phyloP scores from a whole-genome alignment of 202 grass and related monocot species.

The Schoenoplectus triqueter region DNA sequence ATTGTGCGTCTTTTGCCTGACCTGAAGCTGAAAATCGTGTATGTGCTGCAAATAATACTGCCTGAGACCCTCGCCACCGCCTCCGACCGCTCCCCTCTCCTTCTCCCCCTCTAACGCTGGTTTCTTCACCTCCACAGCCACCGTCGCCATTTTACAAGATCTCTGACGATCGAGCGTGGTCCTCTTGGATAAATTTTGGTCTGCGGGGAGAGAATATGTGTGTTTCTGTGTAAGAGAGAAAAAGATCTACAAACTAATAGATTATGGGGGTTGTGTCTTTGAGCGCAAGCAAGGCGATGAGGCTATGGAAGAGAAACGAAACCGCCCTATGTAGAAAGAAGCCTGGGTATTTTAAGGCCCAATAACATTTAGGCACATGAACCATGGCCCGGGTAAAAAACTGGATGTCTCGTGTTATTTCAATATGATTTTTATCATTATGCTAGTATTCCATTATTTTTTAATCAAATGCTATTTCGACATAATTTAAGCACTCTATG shows the following conservation, averaged over 20 bases:
- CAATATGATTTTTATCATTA: too few species aligned
- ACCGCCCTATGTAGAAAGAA: too few species aligned
- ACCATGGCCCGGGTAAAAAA: too few species aligned
- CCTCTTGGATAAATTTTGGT: conserved; percentile 11
- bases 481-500: too few species aligned
- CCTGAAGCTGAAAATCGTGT: conserved; percentile 91
- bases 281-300: conserved; percentile 37
- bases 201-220: background rate
- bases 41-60: conserved; percentile 98
- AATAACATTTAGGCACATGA: too few species aligned
- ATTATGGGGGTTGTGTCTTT: background rate
- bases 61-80: conserved; percentile 85
- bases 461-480: too few species aligned
- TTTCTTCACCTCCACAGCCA: conserved; percentile 63
- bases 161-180: conserved; percentile 1
- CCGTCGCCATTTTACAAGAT: conserved; percentile 44
- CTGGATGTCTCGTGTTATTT: too few species aligned
- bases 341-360: too few species aligned
- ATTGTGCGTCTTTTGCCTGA: conserved; percentile 82
- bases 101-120: conserved; percentile 43
- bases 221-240: too few species aligned
- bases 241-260: too few species aligned
- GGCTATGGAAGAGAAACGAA: background rate
- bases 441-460: too few species aligned
- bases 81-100: conserved; percentile 32